Evolutionary conservation across 2,329 filamentous ascomycete genomes (phyloP).

Genomic region (Metarhizium anisopliae): DNA sequence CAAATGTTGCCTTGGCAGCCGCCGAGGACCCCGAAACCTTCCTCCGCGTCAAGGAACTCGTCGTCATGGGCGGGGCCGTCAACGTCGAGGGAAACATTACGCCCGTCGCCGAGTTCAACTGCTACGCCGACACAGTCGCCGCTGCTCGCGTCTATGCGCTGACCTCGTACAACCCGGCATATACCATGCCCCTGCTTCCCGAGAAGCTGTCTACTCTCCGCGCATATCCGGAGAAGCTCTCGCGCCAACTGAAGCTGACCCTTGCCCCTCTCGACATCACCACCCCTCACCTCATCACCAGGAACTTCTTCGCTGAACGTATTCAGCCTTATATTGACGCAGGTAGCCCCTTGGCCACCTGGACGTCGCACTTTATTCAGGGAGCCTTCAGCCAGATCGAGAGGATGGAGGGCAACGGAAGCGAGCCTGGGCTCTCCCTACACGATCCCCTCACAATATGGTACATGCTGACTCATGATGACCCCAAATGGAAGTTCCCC

Average conservation of each 20-base stretch:
- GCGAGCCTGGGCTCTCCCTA: conserved; percentile 53
- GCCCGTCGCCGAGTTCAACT: conserved; percentile 90
- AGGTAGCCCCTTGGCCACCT: conserved; percentile 65
- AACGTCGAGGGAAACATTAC: conserved; percentile 72
- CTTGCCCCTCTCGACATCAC: conserved; percentile 75
- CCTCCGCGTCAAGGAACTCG: conserved; percentile 77
- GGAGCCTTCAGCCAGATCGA: conserved; percentile 63
- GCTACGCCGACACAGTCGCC: conserved; percentile 76
- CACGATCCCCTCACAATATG: conserved; percentile 75
- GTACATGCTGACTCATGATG: conserved; percentile 59
- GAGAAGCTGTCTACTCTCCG: conserved; percentile 40
- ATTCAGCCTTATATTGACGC: conserved; percentile 46
- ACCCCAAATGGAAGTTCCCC: conserved; percentile 49
- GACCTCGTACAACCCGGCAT: conserved; percentile 62
- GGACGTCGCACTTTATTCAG: conserved; percentile 64
- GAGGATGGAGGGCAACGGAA: conserved; percentile 48
- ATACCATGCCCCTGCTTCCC: conserved; percentile 69
- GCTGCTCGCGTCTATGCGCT: conserved; percentile 70
- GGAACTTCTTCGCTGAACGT: conserved; percentile 46
- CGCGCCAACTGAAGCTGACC: conserved; percentile 54
- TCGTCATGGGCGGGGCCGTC: conserved; percentile 91
- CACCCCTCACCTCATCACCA: conserved; percentile 56
- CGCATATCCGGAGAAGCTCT: conserved; percentile 55
- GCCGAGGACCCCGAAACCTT: conserved; percentile 85
- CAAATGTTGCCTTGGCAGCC: conserved; percentile 86